A percentile compares a stretch with the other conserved stretches of the same genome.
Conservation (phyloP, 2,329 filamentous ascomycete species). For the Colletotrichum lini region DNA sequence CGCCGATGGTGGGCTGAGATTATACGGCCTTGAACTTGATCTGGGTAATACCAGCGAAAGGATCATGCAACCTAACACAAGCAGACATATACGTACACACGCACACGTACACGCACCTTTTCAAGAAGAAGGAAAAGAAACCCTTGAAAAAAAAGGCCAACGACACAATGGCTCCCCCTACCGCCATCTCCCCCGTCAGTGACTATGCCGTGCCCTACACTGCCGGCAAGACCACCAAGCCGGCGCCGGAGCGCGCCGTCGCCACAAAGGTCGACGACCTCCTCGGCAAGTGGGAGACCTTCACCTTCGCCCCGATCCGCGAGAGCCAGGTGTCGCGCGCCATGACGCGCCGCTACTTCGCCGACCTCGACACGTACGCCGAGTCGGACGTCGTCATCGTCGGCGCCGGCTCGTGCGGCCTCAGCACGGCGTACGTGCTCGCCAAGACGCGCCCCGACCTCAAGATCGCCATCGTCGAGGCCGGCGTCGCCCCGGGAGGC, state of each 20-base stretch:
- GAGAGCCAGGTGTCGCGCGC: constrained; percentile 93
- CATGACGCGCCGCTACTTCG: constrained; percentile 95
- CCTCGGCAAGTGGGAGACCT: constrained; percentile 82
- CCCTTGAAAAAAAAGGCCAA: constrained; percentile 7
- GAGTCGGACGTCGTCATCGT: constrained; percentile 96
- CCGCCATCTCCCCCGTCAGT: constrained; percentile 72
- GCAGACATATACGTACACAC: not conserved
- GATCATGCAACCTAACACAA: constrained; percentile 79
- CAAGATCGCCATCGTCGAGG: constrained; percentile 92
- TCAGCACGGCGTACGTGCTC: constrained; percentile 87
- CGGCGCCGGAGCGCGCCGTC: constrained; percentile 53
- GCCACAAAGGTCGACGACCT: constrained; percentile 59
- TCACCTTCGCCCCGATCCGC: constrained; percentile 88
- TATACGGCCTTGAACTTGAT: constrained; percentile 96
- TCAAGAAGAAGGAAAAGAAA: no score
- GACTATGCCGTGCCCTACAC: constrained; percentile 56
- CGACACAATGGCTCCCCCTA: constrained; percentile 83
- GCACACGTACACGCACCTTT: no score
- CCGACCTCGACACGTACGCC: constrained; percentile 88
- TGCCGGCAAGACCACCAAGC: constrained; percentile 54
- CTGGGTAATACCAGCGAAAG: constrained; percentile 99
- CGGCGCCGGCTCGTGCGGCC: constrained; percentile 89
- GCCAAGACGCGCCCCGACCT: constrained; percentile 88
- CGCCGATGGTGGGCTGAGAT: constrained; percentile 73
- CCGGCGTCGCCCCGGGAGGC: constrained; percentile 87